Evolutionary conservation across 2,329 filamentous ascomycete genomes (phyloP).

Genomic region (Colletotrichum sp.): DNA sequence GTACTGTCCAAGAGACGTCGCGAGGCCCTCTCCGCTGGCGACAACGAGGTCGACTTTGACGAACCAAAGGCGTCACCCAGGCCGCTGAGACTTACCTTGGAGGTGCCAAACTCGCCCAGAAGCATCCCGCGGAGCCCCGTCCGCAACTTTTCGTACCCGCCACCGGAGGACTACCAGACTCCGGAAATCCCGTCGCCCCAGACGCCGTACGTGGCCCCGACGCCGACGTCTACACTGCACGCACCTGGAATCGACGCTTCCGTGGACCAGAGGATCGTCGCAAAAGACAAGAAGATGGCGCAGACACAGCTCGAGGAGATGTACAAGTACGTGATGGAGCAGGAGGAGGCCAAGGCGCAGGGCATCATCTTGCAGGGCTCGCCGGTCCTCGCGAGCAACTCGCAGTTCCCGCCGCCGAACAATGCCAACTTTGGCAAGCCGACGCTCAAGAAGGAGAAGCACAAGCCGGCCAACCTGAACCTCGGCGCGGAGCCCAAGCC

Average conservation of each 20-base stretch:
- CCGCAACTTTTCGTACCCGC: constrained; percentile 58
- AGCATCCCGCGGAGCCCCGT: constrained; percentile 29
- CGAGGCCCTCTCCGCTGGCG: constrained; percentile 56
- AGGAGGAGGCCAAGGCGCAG: constrained; percentile 72
- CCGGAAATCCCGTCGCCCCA: constrained; percentile 30
- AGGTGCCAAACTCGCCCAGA: constrained; percentile 25
- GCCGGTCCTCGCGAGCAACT: constrained; percentile 36
- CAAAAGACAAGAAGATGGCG: constrained; percentile 75
- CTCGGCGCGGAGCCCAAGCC: constrained; percentile 42
- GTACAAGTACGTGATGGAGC: constrained; percentile 91
- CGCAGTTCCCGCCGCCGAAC: constrained; percentile 29
- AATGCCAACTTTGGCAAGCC: constrained; percentile 32
- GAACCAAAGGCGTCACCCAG: constrained; percentile 24
- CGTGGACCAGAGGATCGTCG: constrained; percentile 79
- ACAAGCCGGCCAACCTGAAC: constrained; percentile 57
- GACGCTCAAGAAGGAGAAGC: constrained; percentile 47
- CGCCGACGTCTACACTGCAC: constrained; percentile 52
- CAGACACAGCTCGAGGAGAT: constrained; percentile 87
- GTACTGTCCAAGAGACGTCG: constrained; percentile 62
- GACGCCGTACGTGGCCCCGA: constrained; percentile 50
- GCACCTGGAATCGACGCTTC: constrained; percentile 68
- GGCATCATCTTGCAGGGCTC: constrained; percentile 54
- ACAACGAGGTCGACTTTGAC: constrained; percentile 54
- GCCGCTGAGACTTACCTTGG: constrained; percentile 26
- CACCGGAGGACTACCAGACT: constrained; percentile 40